Conservation (phyloP, 1,284 basidiomycete genomes). For the Thelephora terrestris region DNA sequence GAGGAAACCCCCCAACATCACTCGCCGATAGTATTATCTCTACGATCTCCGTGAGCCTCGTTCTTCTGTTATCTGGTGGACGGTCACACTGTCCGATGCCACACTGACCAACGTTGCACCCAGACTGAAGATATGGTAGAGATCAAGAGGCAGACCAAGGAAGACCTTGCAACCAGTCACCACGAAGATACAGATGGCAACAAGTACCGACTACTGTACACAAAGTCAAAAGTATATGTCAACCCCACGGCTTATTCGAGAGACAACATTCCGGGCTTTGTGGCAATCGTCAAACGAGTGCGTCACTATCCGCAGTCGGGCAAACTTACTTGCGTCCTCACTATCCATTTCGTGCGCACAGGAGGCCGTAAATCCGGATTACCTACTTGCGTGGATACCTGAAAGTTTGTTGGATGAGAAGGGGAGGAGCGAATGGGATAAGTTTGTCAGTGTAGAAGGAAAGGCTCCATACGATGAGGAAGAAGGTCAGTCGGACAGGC, state of each 20-base stretch:
- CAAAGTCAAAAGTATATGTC: constrained; percentile 88
- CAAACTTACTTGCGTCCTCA: constrained; percentile 3
- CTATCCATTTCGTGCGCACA: constrained; percentile 21
- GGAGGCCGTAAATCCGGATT: constrained; percentile 65
- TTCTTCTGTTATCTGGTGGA: background rate
- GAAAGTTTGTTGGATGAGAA: constrained; percentile 70
- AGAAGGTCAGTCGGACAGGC: constrained; percentile 38
- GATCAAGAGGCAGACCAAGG: constrained; percentile 41
- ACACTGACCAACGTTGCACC: constrained; percentile 6
- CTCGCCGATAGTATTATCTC: constrained; percentile 31
- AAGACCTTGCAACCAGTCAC: constrained; percentile 15
- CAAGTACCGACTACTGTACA: constrained; percentile 69
- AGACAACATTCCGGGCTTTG: constrained; percentile 92
- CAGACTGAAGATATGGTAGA: constrained; percentile 71
- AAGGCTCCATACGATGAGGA: constrained; percentile 47
- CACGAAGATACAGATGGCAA: constrained; percentile 39
- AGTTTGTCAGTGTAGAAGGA: constrained; percentile 76
- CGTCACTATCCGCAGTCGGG: constrained; percentile 18
- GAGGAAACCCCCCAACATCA: constrained; percentile 20
- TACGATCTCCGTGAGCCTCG: constrained; percentile 30
- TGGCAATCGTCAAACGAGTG: constrained; percentile 78
- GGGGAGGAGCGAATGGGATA: constrained; percentile 72
- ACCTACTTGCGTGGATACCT: constrained; percentile 80
- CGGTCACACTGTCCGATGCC: background rate
- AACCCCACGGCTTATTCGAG: constrained; percentile 87